Conservation (phyloP, 2,329 filamentous ascomycete genomes). For the Trichoderma gracile region DNA sequence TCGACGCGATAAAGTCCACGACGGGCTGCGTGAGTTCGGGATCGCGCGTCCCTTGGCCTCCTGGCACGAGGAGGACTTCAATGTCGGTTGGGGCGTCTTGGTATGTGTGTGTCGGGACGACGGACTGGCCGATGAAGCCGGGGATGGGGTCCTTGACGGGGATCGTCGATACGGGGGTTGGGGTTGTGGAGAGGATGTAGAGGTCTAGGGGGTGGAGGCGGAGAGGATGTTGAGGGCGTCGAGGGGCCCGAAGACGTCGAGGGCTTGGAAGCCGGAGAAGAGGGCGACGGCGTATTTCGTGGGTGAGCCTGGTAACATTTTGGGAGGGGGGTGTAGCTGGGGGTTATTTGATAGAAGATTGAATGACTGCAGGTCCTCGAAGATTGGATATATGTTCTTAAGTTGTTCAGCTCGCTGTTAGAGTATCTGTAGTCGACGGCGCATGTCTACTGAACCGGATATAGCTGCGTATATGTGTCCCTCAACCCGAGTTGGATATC, state of each 20-base stretch:
- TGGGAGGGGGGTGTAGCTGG: background rate
- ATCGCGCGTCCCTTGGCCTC: conserved; percentile 39
- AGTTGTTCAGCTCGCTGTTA: too few species aligned
- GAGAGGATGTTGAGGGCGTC: conserved; percentile 39
- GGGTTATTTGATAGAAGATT: background rate
- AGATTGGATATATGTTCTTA: background rate
- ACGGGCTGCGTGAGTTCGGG: conserved; percentile 31
- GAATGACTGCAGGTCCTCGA: background rate
- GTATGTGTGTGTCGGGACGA: conserved; percentile 44
- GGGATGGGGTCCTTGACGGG: conserved; percentile 1
- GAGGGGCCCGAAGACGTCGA: conserved; percentile 45
- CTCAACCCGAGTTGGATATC: background rate
- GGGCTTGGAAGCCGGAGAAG: conserved; percentile 41
- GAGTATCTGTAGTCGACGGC: too few species aligned
- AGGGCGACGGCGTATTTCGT: conserved; percentile 38
- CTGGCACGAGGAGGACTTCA: conserved; percentile 44
- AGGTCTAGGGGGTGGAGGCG: conserved; percentile 30
- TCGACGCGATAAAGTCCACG: conserved; percentile 45
- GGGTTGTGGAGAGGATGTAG: conserved; percentile 33
- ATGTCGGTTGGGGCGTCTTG: conserved; percentile 38
- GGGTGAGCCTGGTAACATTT: conserved; percentile 11
- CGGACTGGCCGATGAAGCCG: conserved; percentile 34
- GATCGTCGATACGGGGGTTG: conserved; percentile 37
- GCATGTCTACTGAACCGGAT: too few species aligned
- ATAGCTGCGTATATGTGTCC: background rate